phyloP scores from a whole-genome alignment of 2,329 filamentous ascomycete species.

The Ambrosiella cleistominuta region DNA sequence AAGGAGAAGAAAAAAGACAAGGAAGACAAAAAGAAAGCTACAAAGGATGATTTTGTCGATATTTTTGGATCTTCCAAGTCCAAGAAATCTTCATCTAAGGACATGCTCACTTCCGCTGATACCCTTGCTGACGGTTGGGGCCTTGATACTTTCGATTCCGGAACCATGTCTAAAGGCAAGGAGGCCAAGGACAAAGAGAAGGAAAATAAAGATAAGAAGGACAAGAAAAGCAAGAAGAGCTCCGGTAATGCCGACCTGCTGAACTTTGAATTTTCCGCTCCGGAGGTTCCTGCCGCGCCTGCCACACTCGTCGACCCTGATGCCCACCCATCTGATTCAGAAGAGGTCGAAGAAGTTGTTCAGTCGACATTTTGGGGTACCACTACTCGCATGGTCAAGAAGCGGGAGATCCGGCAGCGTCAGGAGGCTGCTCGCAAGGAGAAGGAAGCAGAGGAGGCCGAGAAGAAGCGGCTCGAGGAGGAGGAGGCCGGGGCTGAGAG shows the following conservation, averaged over 20 bases:
- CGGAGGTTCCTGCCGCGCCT: neutral
- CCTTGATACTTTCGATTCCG: neutral
- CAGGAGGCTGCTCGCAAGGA: constrained; percentile 7
- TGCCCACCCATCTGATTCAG: constrained; percentile 16
- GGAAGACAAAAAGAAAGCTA: constrained; percentile 25
- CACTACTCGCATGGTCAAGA: constrained; percentile 20
- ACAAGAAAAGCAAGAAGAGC: constrained; percentile 20
- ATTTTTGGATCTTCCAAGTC: constrained; percentile 15
- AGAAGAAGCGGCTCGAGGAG: constrained; percentile 6
- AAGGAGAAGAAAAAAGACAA: constrained; percentile 1
- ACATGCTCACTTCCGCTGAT: neutral
- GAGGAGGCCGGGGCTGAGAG: constrained; percentile 6
- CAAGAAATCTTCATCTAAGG: constrained; percentile 18
- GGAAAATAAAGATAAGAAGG: neutral
- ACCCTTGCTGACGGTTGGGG: neutral
- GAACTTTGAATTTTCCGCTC: constrained; percentile 1
- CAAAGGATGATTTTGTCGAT: constrained; percentile 16
- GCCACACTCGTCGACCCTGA: neutral
- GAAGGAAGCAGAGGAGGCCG: constrained; percentile 9
- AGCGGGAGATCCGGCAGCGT: constrained; percentile 15
- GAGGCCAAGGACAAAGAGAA: neutral
- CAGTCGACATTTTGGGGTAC: constrained; percentile 17
- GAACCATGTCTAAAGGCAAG: neutral
- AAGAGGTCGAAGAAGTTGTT: constrained; percentile 20
- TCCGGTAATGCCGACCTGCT: constrained; percentile 8